Evolutionary conservation across 2,329 filamentous ascomycete genomes (phyloP).

Genomic region (Dendrostoma leiphaemia): DNA sequence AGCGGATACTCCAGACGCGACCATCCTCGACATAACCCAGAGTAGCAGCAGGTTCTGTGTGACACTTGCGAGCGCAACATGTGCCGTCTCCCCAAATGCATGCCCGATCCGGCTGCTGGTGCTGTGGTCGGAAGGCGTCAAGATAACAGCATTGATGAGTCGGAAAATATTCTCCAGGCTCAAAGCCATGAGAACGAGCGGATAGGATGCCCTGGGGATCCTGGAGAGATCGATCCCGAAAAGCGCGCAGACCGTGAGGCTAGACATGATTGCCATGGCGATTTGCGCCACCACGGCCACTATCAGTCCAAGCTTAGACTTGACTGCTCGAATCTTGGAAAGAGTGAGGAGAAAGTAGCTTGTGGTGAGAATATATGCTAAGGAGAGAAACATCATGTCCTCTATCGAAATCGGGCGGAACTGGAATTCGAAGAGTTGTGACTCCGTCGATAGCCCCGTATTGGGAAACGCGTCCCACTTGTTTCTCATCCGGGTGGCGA

Average conservation of each 20-base stretch:
- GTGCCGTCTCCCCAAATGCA: conserved; percentile 71
- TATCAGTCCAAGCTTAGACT: conserved; percentile 71
- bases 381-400: conserved; percentile 61
- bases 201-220: conserved; percentile 72
- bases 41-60: conserved; percentile 68
- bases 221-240: conserved; percentile 73
- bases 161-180: conserved; percentile 78
- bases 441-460: conserved; percentile 51
- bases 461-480: conserved; percentile 66
- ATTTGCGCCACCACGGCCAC: conserved; percentile 70
- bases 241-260: conserved; percentile 75
- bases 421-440: conserved; percentile 73
- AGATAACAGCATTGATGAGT: conserved; percentile 73
- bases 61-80: conserved; percentile 66
- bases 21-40: conserved; percentile 61
- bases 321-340: conserved; percentile 69
- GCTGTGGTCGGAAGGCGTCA: conserved; percentile 66
- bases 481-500: conserved; percentile 47
- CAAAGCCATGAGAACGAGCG: conserved; percentile 72
- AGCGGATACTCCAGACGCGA: conserved; percentile 68
- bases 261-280: conserved; percentile 70
- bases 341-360: conserved; percentile 67
- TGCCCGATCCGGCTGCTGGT: conserved; percentile 69
- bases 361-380: conserved; percentile 63
- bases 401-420: conserved; percentile 69